Evolutionary conservation across 306 rosid species (phyloP).

Genomic region (Trifolium subterraneum): DNA sequence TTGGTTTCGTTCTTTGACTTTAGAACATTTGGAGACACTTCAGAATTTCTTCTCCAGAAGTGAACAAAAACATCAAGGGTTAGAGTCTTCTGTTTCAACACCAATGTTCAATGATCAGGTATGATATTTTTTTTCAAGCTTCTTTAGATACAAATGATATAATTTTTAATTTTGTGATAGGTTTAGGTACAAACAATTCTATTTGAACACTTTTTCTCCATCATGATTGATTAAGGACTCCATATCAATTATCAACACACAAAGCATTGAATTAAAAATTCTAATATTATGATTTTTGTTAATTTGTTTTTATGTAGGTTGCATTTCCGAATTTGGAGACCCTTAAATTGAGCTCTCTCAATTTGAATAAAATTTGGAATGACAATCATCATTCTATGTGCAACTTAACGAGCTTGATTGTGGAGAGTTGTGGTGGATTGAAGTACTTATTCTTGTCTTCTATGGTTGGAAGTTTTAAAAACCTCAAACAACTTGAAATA

Average conservation of each 20-base stretch:
- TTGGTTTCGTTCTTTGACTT: not conserved
- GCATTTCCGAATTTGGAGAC: not conserved
- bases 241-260: no score
- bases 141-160: no score
- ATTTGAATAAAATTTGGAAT: slow-evolving; percentile 8
- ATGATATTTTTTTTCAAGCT: no score
- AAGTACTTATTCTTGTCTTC: not conserved
- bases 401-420: slow-evolving; percentile 18
- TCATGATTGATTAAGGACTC: not conserved
- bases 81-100: not conserved
- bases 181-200: no score
- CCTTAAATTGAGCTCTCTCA: slow-evolving; percentile 12
- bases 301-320: slow-evolving; percentile 5
- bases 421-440: not conserved
- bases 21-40: slow-evolving; percentile 5
- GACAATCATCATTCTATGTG: not conserved
- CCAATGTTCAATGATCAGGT: slow-evolving; percentile 9
- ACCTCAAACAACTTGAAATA: slow-evolving; percentile 1
- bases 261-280: no score
- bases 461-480: not conserved
- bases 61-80: not conserved
- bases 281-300: not conserved
- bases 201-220: no score
- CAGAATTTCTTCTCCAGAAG: not conserved
- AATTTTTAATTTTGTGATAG: no score